Base-by-base conservation (phyloP, 345 rosid genomes). In the Triadica sebifera region DNA sequence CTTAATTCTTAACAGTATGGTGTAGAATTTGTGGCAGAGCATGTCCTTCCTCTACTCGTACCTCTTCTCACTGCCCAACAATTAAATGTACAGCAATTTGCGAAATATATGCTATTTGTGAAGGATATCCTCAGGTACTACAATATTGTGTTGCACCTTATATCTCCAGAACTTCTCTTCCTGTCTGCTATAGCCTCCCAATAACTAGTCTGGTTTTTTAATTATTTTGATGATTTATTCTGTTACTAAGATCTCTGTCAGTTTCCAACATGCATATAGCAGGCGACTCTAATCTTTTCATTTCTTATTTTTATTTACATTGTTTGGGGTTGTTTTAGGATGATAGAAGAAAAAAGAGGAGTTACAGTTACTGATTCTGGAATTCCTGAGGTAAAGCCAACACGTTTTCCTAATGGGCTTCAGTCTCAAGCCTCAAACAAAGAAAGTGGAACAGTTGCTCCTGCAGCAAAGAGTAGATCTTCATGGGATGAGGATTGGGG, bases 401-500 rank as follows among this genome's bases (percentile, higher is more conserved):
- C 75, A 71, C 55, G 88, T 39, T 8, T 59, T 72, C 45, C 88
- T 45, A 84, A 87, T 74, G 96, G 87, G 73, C 55, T 76, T 76
- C 85, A 76, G 76, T 83, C 90, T 75, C 93, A 85, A 43, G 69
- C 82, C 68, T 83, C 74, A 6, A 76, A 74, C 81, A 85, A 84
- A 83, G 67, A 82, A 24, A 86, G 84, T 62, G 83, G 70, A 52
- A 85, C 77, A 66, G 87, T 84, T 71, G 84, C 89, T 57, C 73
- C 92, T 65, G 81, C 88, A 9, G 71, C 85, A 53, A 86, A 80
- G 77, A 83, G 80, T 64, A 77, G 86, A 62, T 55, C 89, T 6
- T 75, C 89, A 22, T 95, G 98, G 97, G 98, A 95, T 76, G 98
- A 93, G 13, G 97, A 93, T 69, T 95, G 99, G 98, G 93, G 89